phyloP scores from a whole-genome alignment of 2,329 filamentous ascomycete genomes.

The Boeremia exigua region DNA sequence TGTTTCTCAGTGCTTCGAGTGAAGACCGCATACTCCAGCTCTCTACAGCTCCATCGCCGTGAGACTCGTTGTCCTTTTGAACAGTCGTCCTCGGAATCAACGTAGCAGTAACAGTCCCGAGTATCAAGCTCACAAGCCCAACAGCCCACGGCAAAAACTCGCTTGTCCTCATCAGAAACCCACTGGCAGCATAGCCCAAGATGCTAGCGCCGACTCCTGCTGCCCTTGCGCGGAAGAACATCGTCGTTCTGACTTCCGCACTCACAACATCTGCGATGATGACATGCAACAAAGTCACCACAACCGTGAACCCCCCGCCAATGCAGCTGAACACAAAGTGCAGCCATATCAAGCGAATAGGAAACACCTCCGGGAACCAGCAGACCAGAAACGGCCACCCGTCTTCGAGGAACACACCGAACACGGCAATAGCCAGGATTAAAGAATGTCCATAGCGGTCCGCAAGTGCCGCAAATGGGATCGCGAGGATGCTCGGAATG shows the following conservation, averaged over 20 bases:
- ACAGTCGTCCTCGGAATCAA: constrained; percentile 18
- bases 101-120: constrained; percentile 10
- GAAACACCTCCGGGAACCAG: constrained; percentile 22
- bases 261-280: constrained; percentile 26
- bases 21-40: constrained; percentile 3
- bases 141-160: constrained; percentile 22
- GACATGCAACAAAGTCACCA: constrained; percentile 25
- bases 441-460: constrained; percentile 24
- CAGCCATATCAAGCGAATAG: constrained; percentile 25
- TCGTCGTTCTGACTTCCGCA: constrained; percentile 19
- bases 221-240: constrained; percentile 24
- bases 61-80: background rate
- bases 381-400: constrained; percentile 21
- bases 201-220: constrained; percentile 25
- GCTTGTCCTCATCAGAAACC: constrained; percentile 16
- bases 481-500: constrained; percentile 25
- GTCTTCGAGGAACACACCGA: constrained; percentile 24
- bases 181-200: constrained; percentile 22
- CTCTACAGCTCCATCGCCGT: background rate
- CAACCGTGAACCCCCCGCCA: constrained; percentile 23
- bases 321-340: constrained; percentile 23
- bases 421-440: constrained; percentile 23
- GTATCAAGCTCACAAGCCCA: constrained; percentile 9
- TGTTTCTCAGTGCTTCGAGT: background rate
- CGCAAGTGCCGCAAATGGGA: constrained; percentile 28